Conservation (phyloP, 305 asterid genomes). For the Rubia peregrina region DNA sequence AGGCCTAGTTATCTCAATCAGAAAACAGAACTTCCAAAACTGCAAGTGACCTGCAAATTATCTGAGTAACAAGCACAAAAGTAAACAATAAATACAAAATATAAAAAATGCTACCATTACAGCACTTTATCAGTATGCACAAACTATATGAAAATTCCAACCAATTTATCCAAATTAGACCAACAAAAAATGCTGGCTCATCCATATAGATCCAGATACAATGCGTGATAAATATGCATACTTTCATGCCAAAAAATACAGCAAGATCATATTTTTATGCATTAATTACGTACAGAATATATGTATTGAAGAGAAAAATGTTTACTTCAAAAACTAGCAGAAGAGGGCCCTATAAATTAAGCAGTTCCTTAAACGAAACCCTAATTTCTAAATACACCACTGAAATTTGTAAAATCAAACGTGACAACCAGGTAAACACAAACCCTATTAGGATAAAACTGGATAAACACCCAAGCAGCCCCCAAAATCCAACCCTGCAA, state of each 20-base stretch:
- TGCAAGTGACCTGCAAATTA: background rate
- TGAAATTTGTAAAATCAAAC: background rate
- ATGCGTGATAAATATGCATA: background rate
- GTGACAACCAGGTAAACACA: background rate
- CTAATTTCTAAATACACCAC: conserved; percentile 4
- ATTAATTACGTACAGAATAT: background rate
- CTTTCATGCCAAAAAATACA: background rate
- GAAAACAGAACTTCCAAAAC: background rate
- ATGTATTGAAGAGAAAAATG: background rate
- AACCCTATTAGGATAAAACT: conserved; percentile 1
- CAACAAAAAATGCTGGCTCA: background rate
- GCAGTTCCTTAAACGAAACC: conserved; percentile 3
- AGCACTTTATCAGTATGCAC: background rate
- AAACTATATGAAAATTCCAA: background rate
- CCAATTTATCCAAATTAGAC: background rate
- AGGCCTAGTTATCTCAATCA: background rate
- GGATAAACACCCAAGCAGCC: background rate
- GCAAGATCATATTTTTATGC: background rate
- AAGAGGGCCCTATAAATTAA: background rate
- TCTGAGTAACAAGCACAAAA: background rate
- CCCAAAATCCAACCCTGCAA: conserved; percentile 1
- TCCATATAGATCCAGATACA: background rate
- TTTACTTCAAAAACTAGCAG: conserved; percentile 8
- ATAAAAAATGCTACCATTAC: no score
- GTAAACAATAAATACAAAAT: background rate